Conservation (phyloP, 306 rosid genomes). For the Vicia villosa region DNA sequence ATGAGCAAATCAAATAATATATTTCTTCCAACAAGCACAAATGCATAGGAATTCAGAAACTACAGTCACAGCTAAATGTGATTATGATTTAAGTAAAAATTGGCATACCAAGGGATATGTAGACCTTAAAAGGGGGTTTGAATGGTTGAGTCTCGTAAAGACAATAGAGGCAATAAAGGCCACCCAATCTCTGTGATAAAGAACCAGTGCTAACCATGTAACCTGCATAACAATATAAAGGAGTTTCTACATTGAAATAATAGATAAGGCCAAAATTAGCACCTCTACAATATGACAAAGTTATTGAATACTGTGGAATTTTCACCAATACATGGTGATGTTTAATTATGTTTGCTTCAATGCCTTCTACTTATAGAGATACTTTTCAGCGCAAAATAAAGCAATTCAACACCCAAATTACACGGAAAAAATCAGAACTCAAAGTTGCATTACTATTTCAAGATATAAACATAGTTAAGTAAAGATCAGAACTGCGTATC, state of each 20-base stretch:
- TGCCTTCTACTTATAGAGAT: conserved; percentile 4
- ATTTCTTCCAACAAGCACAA: conserved; percentile 6
- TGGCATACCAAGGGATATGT: conserved; percentile 74
- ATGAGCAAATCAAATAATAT: conserved; percentile 1
- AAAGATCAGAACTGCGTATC: background rate
- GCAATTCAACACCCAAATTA: conserved; percentile 16
- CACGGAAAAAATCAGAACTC: conserved; percentile 6
- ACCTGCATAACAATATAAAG: conserved; percentile 51
- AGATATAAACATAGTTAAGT: background rate
- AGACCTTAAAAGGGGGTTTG: conserved; percentile 72
- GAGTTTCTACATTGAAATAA: conserved; percentile 25
- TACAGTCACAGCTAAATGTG: conserved; percentile 5
- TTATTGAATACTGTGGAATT: conserved; percentile 4
- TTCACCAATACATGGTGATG: background rate
- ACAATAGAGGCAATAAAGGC: conserved; percentile 82
- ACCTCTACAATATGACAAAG: background rate
- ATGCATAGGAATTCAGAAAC: background rate
- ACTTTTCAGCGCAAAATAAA: conserved; percentile 30
- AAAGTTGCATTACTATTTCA: conserved; percentile 20
- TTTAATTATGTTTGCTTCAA: conserved; percentile 1
- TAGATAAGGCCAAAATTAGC: conserved; percentile 4
- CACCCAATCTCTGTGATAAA: conserved; percentile 65
- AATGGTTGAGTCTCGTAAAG: conserved; percentile 88
- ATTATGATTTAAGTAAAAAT: conserved; percentile 10
- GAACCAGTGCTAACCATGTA: conserved; percentile 56